Evolutionary conservation across 2,329 filamentous ascomycete species (phyloP), one percentile per base, ranked within the genome.

Genomic region (Aspergillus ochraceus): DNA sequence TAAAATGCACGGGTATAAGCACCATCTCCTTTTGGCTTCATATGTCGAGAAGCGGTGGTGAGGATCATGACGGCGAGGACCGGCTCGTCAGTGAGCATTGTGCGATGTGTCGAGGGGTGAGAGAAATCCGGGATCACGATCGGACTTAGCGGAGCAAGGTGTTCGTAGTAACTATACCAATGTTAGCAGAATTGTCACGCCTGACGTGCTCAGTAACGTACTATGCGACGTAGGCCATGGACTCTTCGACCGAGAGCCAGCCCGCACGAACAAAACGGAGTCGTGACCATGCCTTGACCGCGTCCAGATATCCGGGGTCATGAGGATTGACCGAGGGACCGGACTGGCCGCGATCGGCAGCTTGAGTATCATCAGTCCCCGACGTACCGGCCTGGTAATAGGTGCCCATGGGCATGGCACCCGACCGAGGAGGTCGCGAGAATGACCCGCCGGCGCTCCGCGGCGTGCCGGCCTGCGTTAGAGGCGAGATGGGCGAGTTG

Each of bases 221-320:
- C 88, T 98, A 98, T 73, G 93, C 89, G 64, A 99, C 91, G 71
- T 98, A 98, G 49, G 89, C 88, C 74, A 98, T 93, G 22, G 92
- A 94, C 76, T 99, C 95, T 65, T 90, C 88, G 0, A 94, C 90
- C 0, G 92, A 96, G 74, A 99, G 95, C 94, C 94, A 98, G 10
- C 95, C 95, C 9, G 92, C 92, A 56, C 92, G 88, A n/a, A 98
- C 94, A 72, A 98, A 98, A 49, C 93, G 88, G 74, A 97, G 93
- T 64, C 92, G 84, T 2, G 89, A 87, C 95, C 95, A 99, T n/a
- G 92, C 90, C 69, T 87, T 88, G 60, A 97, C 79, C 0, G 93
- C 93, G 59, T 90, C 86, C 47, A 84, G 79, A 66, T 73, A 76
- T 30, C 76, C 74, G 3, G 74, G 66, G 59, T 80, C 76, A 50